These are phyloP conservation scores for Bacterosira constricta DNA, from an alignment of 108 stramenopile genomes.

Conservation along the genomic window DNA sequence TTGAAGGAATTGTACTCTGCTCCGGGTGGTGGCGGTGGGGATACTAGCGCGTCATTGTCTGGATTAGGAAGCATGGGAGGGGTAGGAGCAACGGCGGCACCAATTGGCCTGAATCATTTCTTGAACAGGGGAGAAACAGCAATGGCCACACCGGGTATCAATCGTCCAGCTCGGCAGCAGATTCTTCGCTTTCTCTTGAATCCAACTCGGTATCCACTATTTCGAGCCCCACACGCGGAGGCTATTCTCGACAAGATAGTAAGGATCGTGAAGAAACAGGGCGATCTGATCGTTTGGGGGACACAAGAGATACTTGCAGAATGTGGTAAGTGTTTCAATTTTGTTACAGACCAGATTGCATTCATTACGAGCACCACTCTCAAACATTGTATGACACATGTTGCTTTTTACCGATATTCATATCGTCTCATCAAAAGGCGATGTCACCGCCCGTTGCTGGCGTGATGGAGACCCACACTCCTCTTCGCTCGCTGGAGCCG, in stretches of 20 bases:
- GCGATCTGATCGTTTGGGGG: conserved; percentile 84
- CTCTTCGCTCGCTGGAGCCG: conserved; percentile 57
- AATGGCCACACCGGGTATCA: not conserved
- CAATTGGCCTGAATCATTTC: not conserved
- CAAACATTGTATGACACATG: no score
- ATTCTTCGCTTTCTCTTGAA: not conserved
- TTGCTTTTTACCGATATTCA: no score
- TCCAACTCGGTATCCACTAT: conserved; percentile 18
- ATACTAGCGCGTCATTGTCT: not conserved
- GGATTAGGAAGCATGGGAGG: not conserved
- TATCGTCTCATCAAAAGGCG: no score
- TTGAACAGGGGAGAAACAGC: not conserved
- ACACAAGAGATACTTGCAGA: conserved; percentile 78
- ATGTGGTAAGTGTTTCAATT: conserved; percentile 29
- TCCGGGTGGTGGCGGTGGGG: conserved; percentile 18
- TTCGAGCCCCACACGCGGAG: conserved; percentile 42
- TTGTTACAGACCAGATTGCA: no score
- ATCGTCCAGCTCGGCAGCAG: not conserved
- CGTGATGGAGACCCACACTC: conserved; percentile 74
- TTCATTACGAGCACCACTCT: no score
- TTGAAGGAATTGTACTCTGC: conserved; percentile 70
- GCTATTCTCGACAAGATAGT: conserved; percentile 59
- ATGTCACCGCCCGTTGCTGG: conserved; percentile 63
- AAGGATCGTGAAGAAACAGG: conserved; percentile 61
- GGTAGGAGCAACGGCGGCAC: no score